Evolutionary conservation across 495 filamentous ascomycete genomes (phyloP).

Genomic region (Neurospora hispaniola): DNA sequence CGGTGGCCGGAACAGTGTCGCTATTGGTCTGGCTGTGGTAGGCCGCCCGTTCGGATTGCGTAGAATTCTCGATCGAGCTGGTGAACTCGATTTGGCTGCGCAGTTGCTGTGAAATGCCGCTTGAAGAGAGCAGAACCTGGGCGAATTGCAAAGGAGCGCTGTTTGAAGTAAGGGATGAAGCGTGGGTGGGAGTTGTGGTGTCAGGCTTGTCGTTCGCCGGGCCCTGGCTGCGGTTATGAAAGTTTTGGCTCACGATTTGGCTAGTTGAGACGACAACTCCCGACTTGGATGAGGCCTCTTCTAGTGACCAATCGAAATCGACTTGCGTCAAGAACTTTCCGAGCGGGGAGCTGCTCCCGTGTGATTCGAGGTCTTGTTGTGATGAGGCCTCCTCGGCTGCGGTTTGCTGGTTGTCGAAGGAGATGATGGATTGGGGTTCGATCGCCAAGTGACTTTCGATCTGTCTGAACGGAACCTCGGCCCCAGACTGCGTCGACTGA

Average conservation of each 20-base stretch:
- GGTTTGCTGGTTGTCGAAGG: not conserved
- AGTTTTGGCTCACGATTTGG: not conserved
- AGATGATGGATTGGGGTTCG: not conserved
- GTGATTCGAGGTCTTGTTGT: not conserved
- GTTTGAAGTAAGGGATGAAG: not conserved
- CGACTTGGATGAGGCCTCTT: not conserved
- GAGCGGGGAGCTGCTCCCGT: not conserved
- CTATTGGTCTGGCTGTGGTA: constrained; percentile 2
- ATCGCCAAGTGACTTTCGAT: not conserved
- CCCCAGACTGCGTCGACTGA: not conserved
- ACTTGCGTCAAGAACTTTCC: not conserved
- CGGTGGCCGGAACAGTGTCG: constrained; percentile 13
- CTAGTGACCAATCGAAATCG: not conserved
- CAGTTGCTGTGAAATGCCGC: constrained; percentile 10
- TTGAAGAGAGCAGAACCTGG: constrained; percentile 17
- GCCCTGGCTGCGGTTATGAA: not conserved
- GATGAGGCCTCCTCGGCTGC: not conserved
- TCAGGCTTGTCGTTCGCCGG: not conserved
- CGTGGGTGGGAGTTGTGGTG: not conserved
- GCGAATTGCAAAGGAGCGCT: constrained; percentile 16
- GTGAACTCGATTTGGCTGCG: constrained; percentile 11
- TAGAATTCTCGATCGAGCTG: not conserved
- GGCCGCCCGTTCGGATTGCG: not conserved
- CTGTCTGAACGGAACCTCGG: constrained; percentile 17
- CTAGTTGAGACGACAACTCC: not conserved